A percentile compares a stretch with the other conserved stretches of the same genome.
Evolutionary conservation across 257 asterid genomes (phyloP).

Genomic region (Linderniella brevidens): DNA sequence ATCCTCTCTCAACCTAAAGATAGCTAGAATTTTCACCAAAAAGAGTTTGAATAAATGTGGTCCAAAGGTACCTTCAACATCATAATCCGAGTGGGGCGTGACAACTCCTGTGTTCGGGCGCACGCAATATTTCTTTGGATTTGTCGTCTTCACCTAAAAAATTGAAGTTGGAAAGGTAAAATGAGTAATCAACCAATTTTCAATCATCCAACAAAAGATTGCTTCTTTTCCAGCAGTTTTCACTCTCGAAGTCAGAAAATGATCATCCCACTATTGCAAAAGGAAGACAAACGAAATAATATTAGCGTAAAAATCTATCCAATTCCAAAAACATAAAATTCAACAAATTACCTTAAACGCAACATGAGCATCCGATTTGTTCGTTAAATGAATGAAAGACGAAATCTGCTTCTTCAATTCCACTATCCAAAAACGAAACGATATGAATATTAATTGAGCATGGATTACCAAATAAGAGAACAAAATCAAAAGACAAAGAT

Average conservation of each 20-base stretch:
- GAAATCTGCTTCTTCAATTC: slow-evolving; percentile 87
- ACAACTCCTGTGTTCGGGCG: slow-evolving; percentile 62
- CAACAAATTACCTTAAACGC: slow-evolving; percentile 56
- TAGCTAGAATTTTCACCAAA: no score
- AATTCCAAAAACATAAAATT: neutral
- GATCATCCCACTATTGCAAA: no score
- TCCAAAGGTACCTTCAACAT: slow-evolving; percentile 21
- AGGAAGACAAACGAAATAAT: neutral
- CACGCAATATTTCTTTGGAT: slow-evolving; percentile 59
- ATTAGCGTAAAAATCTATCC: neutral
- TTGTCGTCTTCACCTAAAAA: slow-evolving; percentile 55
- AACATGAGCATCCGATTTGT: slow-evolving; percentile 43
- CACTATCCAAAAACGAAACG: slow-evolving; percentile 13
- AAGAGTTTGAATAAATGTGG: neutral
- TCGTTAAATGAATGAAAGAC: slow-evolving; percentile 51
- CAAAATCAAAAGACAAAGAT: slow-evolving; percentile 6
- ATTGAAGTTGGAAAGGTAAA: slow-evolving; percentile 4
- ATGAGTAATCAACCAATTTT: neutral
- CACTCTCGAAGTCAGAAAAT: no score
- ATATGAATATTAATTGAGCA: neutral
- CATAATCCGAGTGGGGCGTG: slow-evolving; percentile 34
- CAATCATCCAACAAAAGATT: neutral
- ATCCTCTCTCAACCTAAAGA: neutral
- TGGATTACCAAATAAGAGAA: neutral
- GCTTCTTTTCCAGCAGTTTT: no score